These are phyloP conservation scores for Fusarium domesticum DNA, from an alignment of 2,329 filamentous ascomycete species.

Conservation along the genomic window DNA sequence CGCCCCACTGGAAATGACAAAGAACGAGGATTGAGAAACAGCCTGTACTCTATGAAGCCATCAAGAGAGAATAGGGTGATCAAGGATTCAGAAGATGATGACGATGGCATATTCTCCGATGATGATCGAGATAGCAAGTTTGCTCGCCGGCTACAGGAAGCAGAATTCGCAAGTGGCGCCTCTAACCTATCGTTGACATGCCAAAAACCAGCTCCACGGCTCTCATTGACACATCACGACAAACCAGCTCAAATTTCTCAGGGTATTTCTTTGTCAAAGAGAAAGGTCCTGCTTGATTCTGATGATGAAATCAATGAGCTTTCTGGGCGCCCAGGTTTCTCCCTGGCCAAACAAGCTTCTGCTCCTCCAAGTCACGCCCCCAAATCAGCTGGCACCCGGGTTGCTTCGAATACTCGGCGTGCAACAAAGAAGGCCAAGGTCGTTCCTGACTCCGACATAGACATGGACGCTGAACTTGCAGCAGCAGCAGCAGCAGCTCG, in stretches of 20 bases:
- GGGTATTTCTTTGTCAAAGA: background rate
- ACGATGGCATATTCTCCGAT: conserved; percentile 23
- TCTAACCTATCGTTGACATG: background rate
- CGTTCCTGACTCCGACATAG: conserved; percentile 30
- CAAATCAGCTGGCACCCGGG: too few relatives aligned
- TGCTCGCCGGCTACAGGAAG: conserved; percentile 36
- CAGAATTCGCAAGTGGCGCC: conserved; percentile 29
- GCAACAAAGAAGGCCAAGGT: conserved; percentile 32
- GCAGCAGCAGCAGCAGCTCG: too few relatives aligned
- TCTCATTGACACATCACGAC: too few relatives aligned
- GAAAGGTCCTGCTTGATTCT: background rate
- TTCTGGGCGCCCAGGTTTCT: conserved; percentile 22
- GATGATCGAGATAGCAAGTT: conserved; percentile 29
- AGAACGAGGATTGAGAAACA: conserved; percentile 37
- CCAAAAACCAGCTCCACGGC: background rate
- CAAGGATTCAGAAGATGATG: conserved; percentile 41
- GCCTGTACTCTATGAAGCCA: conserved; percentile 48
- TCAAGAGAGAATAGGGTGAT: conserved; percentile 38
- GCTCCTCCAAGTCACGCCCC: too few relatives aligned
- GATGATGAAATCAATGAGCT: background rate
- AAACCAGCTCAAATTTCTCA: too few relatives aligned
- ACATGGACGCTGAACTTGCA: conserved; percentile 35
- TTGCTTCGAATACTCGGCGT: too few relatives aligned
- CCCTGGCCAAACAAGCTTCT: conserved; percentile 22
- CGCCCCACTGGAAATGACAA: conserved; percentile 16